Percentiles rank a stretch among this genome's conserved stretches.
Conservation (phyloP, 257 asterid species). For the Gentiana macrophylla region DNA sequence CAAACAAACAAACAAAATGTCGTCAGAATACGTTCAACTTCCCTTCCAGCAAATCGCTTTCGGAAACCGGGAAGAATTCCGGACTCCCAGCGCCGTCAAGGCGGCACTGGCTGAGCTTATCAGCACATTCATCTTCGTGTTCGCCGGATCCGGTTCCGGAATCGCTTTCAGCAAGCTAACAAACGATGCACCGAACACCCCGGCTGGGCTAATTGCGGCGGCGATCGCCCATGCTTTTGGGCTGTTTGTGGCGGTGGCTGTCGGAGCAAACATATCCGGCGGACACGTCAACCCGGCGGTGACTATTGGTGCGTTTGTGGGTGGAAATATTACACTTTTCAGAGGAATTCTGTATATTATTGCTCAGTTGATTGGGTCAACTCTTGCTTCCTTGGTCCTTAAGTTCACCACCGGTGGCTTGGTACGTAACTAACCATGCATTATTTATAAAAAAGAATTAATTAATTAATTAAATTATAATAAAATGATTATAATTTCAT, state of each 20-base stretch:
- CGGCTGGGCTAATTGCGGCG: conserved; percentile 40
- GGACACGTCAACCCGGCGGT: conserved; percentile 77
- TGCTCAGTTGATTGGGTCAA: conserved; percentile 53
- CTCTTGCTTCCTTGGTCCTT: conserved; percentile 49
- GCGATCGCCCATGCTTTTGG: conserved; percentile 44
- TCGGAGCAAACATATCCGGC: conserved; percentile 49
- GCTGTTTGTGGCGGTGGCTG: conserved; percentile 42
- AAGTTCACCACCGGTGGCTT: conserved; percentile 38
- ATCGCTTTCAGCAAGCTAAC: conserved; percentile 48
- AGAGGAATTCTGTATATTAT: conserved; percentile 51
- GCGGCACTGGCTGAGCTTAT: conserved; percentile 59
- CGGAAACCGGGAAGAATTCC: conserved; percentile 32
- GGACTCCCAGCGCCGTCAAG: conserved; percentile 41
- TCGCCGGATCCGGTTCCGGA: conserved; percentile 53
- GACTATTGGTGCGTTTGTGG: conserved; percentile 50
- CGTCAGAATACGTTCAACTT: conserved; percentile 18
- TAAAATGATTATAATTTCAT: background rate
- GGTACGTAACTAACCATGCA: conserved; percentile 18
- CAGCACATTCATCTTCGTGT: conserved; percentile 45
- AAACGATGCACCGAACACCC: conserved; percentile 11
- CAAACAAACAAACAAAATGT: background rate
- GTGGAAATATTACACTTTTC: conserved; percentile 51
- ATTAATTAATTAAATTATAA: too few species aligned
- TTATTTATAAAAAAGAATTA: too few species aligned
- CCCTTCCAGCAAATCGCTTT: conserved; percentile 44